Evolutionary conservation across 1,284 basidiomycete genomes (phyloP).

Genomic region (Jaminaea rosea): DNA sequence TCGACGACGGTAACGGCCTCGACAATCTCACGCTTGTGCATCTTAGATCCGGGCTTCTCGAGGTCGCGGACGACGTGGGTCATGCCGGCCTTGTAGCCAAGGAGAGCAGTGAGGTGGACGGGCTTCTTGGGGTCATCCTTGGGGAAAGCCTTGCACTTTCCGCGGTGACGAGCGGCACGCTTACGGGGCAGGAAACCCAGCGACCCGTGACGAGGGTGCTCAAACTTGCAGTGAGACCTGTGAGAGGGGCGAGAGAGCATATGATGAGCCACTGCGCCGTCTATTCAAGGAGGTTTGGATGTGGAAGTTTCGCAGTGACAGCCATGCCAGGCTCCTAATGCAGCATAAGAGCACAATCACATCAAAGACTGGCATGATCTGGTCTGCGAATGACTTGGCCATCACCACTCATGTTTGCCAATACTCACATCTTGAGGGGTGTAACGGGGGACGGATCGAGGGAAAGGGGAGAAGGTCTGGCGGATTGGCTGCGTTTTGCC

Average conservation of each 20-base stretch:
- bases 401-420: no score
- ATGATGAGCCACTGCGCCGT: no score
- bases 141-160: slow-evolving; percentile 44
- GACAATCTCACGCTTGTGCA: slow-evolving; percentile 69
- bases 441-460: neutral
- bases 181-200: slow-evolving; percentile 47
- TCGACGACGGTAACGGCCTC: slow-evolving; percentile 95
- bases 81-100: slow-evolving; percentile 99
- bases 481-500: neutral
- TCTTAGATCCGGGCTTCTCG: slow-evolving; percentile 82
- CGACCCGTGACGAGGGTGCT: slow-evolving; percentile 47
- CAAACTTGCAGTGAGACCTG: slow-evolving; percentile 21
- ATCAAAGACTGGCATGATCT: no score
- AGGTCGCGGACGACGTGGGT: slow-evolving; percentile 98
- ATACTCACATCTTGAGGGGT: neutral
- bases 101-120: slow-evolving; percentile 92
- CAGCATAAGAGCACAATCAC: no score
- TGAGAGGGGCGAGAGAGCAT: neutral
- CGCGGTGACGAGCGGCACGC: slow-evolving; percentile 46
- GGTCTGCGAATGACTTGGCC: no score
- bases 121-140: slow-evolving; percentile 99
- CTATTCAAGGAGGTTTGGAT: no score
- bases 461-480: neutral
- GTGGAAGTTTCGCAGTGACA: no score
- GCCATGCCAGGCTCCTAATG: no score